Conservation (phyloP, 2,329 filamentous ascomycete species). For the Colletotrichum sp. region DNA sequence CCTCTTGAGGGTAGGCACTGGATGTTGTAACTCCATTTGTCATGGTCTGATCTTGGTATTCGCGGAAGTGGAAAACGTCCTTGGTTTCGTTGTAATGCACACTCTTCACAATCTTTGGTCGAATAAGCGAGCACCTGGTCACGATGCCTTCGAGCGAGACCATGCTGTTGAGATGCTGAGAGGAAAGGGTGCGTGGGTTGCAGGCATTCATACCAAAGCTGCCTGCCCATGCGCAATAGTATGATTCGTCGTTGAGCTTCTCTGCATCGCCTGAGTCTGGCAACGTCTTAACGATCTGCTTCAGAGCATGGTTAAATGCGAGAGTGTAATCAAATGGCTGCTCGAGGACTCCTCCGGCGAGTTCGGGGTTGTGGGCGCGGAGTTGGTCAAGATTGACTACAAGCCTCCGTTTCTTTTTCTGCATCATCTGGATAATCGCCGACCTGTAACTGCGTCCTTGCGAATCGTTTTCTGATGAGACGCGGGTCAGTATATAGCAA, state of each 20-base stretch:
- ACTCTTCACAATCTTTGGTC: conserved; percentile 97
- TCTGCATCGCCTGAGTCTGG: conserved; percentile 78
- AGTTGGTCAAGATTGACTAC: conserved; percentile 89
- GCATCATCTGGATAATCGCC: conserved; percentile 81
- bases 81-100: conserved; percentile 94
- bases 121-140: conserved; percentile 91
- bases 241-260: conserved; percentile 78
- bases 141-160: conserved; percentile 97
- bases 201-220: conserved; percentile 95
- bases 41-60: conserved; percentile 98
- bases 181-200: conserved; percentile 92
- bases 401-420: conserved; percentile 68
- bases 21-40: conserved; percentile 87
- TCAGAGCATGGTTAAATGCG: conserved; percentile 90
- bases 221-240: conserved; percentile 97
- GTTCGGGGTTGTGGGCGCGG: conserved; percentile 81
- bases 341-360: conserved; percentile 79
- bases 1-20: conserved; percentile 92
- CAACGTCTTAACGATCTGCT: conserved; percentile 83
- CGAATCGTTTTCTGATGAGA: conserved; percentile 46
- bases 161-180: conserved; percentile 92
- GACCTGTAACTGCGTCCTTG: conserved; percentile 79
- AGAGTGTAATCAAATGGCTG: conserved; percentile 87
- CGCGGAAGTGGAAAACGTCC: conserved; percentile 84
- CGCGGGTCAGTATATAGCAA: not conserved